These are phyloP conservation scores for Eucalyptus leucophloia DNA, from an alignment of 345 rosid genomes.

Conservation along the genomic window DNA sequence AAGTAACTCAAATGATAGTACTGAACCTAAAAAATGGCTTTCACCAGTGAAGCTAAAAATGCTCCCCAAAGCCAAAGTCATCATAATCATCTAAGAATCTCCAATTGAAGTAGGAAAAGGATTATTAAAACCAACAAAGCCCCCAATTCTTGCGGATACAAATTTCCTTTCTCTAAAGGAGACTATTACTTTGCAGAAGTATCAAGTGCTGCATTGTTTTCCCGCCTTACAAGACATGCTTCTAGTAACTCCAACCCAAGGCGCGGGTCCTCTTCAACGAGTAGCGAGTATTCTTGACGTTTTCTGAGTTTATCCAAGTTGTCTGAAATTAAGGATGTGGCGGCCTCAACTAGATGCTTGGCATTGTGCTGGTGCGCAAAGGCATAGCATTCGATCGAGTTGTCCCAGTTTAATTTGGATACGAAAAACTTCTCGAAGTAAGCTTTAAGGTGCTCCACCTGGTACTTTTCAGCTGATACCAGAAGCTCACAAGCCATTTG, in stretches of 20 bases:
- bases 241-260: slow-evolving; percentile 69
- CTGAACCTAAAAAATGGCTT: background rate
- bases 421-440: slow-evolving; percentile 62
- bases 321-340: slow-evolving; percentile 43
- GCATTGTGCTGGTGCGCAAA: slow-evolving; percentile 81
- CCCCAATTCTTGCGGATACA: background rate
- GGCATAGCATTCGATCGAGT: slow-evolving; percentile 52
- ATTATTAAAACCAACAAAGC: background rate
- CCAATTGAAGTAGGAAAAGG: background rate
- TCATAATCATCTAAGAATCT: background rate
- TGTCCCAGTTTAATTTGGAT: slow-evolving; percentile 66
- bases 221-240: slow-evolving; percentile 55
- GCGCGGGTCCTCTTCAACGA: slow-evolving; percentile 56
- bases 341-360: slow-evolving; percentile 44
- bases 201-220: slow-evolving; percentile 35
- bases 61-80: background rate
- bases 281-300: slow-evolving; percentile 52
- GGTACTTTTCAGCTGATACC: slow-evolving; percentile 65
- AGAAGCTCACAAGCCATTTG: slow-evolving; percentile 71
- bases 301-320: slow-evolving; percentile 65
- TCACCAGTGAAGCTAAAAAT: background rate
- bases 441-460: slow-evolving; percentile 63
- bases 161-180: background rate
- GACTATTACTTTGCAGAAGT: background rate
- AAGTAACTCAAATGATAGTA: background rate